Conservation (phyloP, 1,139 yeast species). For the Chernovozyma sophiae-reginae region DNA sequence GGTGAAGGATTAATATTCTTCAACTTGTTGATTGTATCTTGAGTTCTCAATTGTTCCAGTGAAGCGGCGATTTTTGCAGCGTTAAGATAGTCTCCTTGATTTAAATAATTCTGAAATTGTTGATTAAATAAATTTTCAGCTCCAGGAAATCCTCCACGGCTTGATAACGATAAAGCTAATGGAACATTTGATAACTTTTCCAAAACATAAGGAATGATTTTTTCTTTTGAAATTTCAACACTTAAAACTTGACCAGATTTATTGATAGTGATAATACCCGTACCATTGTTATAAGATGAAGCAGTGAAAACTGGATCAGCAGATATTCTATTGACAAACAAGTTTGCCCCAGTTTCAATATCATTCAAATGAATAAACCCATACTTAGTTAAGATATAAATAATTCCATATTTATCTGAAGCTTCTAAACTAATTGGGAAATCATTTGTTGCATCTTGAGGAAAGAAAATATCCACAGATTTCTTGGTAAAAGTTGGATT, state of each 20-base stretch:
- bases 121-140: slow-evolving; percentile 90
- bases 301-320: slow-evolving; percentile 96
- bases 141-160: slow-evolving; percentile 96
- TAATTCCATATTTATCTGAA: slow-evolving; percentile 79
- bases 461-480: slow-evolving; percentile 90
- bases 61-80: slow-evolving; percentile 98
- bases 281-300: slow-evolving; percentile 61
- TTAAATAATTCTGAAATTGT: slow-evolving; percentile 83
- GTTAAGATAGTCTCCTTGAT: slow-evolving; percentile 80
- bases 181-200: slow-evolving; percentile 83
- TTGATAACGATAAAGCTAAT: slow-evolving; percentile 82
- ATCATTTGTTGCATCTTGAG: slow-evolving; percentile 93
- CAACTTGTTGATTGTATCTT: slow-evolving; percentile 89
- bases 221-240: slow-evolving; percentile 82
- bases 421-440: slow-evolving; percentile 94
- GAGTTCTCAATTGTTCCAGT: slow-evolving; percentile 89
- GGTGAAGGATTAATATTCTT: slow-evolving; percentile 93
- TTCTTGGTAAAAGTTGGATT: slow-evolving; percentile 87
- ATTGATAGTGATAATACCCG: slow-evolving; percentile 91
- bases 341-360: slow-evolving; percentile 84
- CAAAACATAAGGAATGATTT: slow-evolving; percentile 85
- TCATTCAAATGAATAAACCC: slow-evolving; percentile 97
- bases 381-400: slow-evolving; percentile 87
- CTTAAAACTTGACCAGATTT: slow-evolving; percentile 93
- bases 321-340: slow-evolving; percentile 94